Evolutionary conservation across 352 stramenopile species (phyloP).

Genomic region (Globisporangium cederbergense): DNA sequence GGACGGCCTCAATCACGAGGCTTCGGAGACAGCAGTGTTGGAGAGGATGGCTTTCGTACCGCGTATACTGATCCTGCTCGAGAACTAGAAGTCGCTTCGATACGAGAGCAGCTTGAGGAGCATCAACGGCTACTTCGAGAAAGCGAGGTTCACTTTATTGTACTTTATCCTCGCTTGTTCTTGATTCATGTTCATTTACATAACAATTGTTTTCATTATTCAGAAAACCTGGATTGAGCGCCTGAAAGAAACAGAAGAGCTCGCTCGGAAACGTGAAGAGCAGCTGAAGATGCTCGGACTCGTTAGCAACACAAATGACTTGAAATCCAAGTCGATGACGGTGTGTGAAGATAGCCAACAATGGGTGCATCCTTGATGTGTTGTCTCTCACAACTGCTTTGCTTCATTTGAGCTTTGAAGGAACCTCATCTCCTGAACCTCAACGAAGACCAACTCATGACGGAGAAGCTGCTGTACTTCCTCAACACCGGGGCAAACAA

Average conservation of each 20-base stretch:
- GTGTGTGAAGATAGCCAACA: conserved; percentile 16
- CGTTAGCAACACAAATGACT: conserved; percentile 50
- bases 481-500: conserved; percentile 52
- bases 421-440: conserved; percentile 84
- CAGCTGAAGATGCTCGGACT: conserved; percentile 70
- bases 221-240: conserved; percentile 82
- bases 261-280: conserved; percentile 75
- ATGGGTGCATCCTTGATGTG: background rate
- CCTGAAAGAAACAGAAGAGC: conserved; percentile 78
- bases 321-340: conserved; percentile 51
- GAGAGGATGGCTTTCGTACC: conserved; percentile 20
- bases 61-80: conserved; percentile 39
- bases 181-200: background rate
- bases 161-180: background rate
- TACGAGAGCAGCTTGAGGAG: conserved; percentile 75
- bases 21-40: conserved; percentile 15
- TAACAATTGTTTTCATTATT: background rate
- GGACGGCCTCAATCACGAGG: conserved; percentile 49
- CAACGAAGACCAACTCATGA: conserved; percentile 87
- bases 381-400: background rate
- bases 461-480: conserved; percentile 81
- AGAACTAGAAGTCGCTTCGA: conserved; percentile 52
- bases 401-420: conserved; percentile 7
- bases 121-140: conserved; percentile 71
- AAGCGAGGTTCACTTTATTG: conserved; percentile 46